Evolutionary conservation across 495 filamentous ascomycete genomes (phyloP), one percentile per base, ranked within the genome.

Genomic region (Aspergillus taichungensis): DNA sequence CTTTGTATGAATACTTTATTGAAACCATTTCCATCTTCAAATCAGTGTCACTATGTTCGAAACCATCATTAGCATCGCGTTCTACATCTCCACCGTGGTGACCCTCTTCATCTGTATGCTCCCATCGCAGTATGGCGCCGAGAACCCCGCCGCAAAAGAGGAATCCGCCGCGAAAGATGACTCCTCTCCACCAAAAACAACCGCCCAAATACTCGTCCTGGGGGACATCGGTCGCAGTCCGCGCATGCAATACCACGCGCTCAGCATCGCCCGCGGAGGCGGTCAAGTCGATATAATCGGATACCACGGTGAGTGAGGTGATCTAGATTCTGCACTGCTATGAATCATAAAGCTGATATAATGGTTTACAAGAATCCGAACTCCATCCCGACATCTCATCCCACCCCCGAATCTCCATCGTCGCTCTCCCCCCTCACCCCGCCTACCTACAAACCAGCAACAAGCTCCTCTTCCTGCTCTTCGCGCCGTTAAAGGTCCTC

Each of bases 211-310:
- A 30, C 74, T 97, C n/a, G 92, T 99, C 34, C 76, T 99, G n/a
- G 92, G 92, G 10, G 92, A 99, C 57, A 92, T 99, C 63, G 92
- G 92, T 18, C 79, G 89, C 30, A 95, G 88, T 61, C 92, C 92
- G 18, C 86, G 92, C 47, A 99, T 99, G 92, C 92, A 96, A 62
- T 96, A 99, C 59, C 92, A 99, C 77, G 88, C 90, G 13, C 62
- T 95, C 48, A 96, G 91, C 60, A 82, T 97, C 58, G 89, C 91
- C 14, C 85, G 79, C 50, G 80, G 88, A 49, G 87, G 88, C 31
- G 85, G 79, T 0, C 68, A 74, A 30, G 92, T 95, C 11, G 78
- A 90, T 54, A 66, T 99, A 8, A 83, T 97, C 53, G 94, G 92
- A 27, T 99, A 95, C 60, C 62, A 77, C 46, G 89, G 88, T 92